These are phyloP conservation scores for Cytospora mali DNA, from an alignment of 2,329 filamentous ascomycete species.

Conservation along the genomic window DNA sequence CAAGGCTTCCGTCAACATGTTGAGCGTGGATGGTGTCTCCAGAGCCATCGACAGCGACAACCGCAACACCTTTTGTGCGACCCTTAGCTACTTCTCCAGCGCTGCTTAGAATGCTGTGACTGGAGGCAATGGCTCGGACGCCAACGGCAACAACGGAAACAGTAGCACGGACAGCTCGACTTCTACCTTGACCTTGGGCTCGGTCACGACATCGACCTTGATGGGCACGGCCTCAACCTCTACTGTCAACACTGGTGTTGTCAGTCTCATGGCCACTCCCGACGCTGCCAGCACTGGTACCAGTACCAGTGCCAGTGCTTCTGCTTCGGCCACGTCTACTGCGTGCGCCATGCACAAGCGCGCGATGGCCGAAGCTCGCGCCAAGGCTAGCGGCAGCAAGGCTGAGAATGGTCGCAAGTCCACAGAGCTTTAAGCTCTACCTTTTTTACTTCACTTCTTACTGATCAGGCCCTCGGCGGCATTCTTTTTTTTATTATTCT, in stretches of 20 bases:
- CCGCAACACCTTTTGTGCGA: slow-evolving; percentile 66
- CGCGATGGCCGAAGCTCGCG: slow-evolving; percentile 2
- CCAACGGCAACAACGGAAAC: neutral
- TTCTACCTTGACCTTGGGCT: neutral
- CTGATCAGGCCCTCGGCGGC: slow-evolving; percentile 12
- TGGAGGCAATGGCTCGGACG: slow-evolving; percentile 9
- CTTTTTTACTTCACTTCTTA: slow-evolving; percentile 22
- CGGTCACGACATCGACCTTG: neutral
- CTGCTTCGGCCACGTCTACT: neutral
- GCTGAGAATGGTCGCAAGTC: neutral
- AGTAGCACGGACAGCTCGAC: neutral
- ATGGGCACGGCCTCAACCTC: neutral
- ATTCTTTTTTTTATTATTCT: slow-evolving; percentile 22
- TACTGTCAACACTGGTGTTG: neutral
- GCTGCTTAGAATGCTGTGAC: slow-evolving; percentile 22
- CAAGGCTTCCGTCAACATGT: slow-evolving; percentile 75
- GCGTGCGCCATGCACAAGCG: neutral
- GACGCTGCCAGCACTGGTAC: neutral
- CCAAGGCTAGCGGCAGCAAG: neutral
- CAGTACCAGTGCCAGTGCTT: neutral
- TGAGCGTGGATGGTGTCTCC: slow-evolving; percentile 61
- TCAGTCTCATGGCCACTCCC: neutral
- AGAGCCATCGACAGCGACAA: slow-evolving; percentile 62
- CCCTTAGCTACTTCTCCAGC: slow-evolving; percentile 55
- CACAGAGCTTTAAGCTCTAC: neutral